Evolutionary conservation across 2,329 filamentous ascomycete genomes (phyloP).

Genomic region (Akanthomyces dipterigenus): DNA sequence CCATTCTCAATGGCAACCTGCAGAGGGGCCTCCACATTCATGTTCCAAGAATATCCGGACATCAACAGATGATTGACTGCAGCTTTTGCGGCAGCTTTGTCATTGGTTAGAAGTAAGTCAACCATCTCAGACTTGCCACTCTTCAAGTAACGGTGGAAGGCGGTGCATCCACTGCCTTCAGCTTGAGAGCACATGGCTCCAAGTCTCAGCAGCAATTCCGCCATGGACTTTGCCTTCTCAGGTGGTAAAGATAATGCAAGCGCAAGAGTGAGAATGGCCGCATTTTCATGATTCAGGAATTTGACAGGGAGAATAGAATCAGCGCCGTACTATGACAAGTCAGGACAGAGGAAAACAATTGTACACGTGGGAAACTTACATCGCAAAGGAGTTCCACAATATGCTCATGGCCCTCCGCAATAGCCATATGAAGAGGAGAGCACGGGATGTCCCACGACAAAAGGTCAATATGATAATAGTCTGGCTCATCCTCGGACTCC

Average conservation of each 20-base stretch:
- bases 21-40: constrained; percentile 42
- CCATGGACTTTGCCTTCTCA: constrained; percentile 59
- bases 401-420: constrained; percentile 62
- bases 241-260: constrained; percentile 59
- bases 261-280: constrained; percentile 61
- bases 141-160: constrained; percentile 58
- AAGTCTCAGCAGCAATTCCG: constrained; percentile 55
- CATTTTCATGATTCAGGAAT: constrained; percentile 44
- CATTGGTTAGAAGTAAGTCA: constrained; percentile 45
- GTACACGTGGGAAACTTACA: constrained; percentile 27
- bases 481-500: constrained; percentile 58
- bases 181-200: constrained; percentile 70
- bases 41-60: constrained; percentile 25
- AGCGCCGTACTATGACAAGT: constrained; percentile 58
- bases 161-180: constrained; percentile 57
- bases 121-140: constrained; percentile 41
- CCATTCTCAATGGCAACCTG: constrained; percentile 50
- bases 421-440: constrained; percentile 72
- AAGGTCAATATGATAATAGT: constrained; percentile 72
- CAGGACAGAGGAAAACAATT: constrained; percentile 3
- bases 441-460: constrained; percentile 73
- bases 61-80: constrained; percentile 61
- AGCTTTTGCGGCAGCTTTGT: constrained; percentile 53
- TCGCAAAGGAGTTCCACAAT: constrained; percentile 63
- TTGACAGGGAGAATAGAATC: constrained; percentile 72